These are phyloP conservation scores for Aphanomyces astaci DNA, from an alignment of 352 stramenopile genomes.

Conservation along the genomic window DNA sequence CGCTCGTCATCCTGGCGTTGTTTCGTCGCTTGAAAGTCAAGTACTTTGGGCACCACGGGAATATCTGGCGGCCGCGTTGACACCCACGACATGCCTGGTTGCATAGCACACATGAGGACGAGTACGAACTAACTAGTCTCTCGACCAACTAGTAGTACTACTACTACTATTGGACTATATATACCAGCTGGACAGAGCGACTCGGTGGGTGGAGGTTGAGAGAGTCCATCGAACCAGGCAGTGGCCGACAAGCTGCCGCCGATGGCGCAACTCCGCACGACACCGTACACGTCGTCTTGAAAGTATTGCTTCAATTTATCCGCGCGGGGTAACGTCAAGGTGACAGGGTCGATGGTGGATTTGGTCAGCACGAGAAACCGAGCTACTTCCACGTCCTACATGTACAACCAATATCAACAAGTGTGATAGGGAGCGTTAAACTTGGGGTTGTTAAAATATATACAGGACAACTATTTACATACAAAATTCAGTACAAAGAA, in stretches of 20 bases:
- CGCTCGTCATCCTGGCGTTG: conserved; percentile 58
- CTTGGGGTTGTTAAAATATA: too few species aligned
- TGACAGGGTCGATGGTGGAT: conserved; percentile 42
- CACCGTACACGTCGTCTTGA: conserved; percentile 68
- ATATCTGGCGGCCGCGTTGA: conserved; percentile 46
- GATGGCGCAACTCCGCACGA: conserved; percentile 30
- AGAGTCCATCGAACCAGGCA: conserved; percentile 53
- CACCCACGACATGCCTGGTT: conserved; percentile 55
- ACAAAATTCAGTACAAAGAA: too few species aligned
- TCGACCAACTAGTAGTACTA: too few species aligned
- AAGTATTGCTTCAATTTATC: conserved; percentile 66
- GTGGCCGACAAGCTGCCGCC: conserved; percentile 30
- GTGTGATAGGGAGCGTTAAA: too few species aligned
- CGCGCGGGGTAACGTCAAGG: conserved; percentile 57
- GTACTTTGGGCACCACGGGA: conserved; percentile 39
- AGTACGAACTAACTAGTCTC: too few species aligned
- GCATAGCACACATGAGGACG: too few species aligned
- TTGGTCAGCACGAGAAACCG: conserved; percentile 53
- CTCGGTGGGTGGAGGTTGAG: conserved; percentile 33
- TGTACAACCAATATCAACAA: too few species aligned
- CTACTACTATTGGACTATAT: too few species aligned
- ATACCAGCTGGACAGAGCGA: conserved; percentile 52
- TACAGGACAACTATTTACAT: too few species aligned
- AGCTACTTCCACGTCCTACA: conserved; percentile 52
- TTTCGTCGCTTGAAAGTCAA: conserved; percentile 56